Evolutionary conservation across 139 green algal species (phyloP).

Genomic region (Chlamydomonas schloesseri): DNA sequence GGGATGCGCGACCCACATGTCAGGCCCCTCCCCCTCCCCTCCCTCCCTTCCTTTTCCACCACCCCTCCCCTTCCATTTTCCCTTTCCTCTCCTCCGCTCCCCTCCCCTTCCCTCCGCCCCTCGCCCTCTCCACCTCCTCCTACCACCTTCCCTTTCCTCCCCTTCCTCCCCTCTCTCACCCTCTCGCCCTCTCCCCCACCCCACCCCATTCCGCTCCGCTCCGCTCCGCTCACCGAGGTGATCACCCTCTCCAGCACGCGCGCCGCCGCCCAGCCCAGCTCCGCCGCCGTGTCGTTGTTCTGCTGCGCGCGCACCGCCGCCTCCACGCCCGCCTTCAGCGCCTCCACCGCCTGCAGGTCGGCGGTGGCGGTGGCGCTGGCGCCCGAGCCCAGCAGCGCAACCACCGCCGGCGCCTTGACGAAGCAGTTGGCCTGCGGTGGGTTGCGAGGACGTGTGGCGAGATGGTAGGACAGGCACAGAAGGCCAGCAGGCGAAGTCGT

Average conservation of each 20-base stretch:
- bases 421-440: constrained; percentile 39
- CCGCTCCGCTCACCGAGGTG: neutral
- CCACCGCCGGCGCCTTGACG: constrained; percentile 55
- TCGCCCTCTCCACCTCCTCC: no score
- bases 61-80: no score
- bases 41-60: no score
- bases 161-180: neutral
- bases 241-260: constrained; percentile 51
- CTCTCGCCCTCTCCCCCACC: neutral
- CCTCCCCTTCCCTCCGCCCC: no score
- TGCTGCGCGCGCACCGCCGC: constrained; percentile 63
- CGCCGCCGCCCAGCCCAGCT: constrained; percentile 14
- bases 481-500: no score
- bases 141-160: neutral
- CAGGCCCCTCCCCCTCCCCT: no score
- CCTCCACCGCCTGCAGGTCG: no score
- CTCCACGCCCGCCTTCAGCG: constrained; percentile 37
- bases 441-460: neutral
- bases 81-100: neutral
- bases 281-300: constrained; percentile 54
- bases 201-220: no score
- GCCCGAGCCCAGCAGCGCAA: constrained; percentile 52
- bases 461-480: no score
- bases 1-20: no score
- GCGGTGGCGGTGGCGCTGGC: neutral